These are phyloP conservation scores for Schizophyllum amplum DNA, from an alignment of 1,284 basidiomycete genomes.

Conservation along the genomic window DNA sequence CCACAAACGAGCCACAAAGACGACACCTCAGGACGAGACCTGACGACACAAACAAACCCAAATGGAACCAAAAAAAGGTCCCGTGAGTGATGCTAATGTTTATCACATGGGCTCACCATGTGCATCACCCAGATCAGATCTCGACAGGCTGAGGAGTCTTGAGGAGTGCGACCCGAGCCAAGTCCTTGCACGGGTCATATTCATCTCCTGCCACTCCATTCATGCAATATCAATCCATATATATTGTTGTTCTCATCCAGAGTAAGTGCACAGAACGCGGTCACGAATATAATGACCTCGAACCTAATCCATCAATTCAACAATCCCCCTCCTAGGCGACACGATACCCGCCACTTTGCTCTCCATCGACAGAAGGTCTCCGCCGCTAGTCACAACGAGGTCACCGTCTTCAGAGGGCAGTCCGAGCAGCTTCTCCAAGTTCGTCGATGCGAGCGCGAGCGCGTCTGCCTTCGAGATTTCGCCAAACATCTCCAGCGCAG, in stretches of 20 bases:
- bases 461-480: slow-evolving; percentile 43
- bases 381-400: slow-evolving; percentile 9
- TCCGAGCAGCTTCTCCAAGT: slow-evolving; percentile 12
- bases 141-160: no score
- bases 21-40: no score
- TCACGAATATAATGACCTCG: no score
- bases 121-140: no score
- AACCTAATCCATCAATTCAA: slow-evolving; percentile 8
- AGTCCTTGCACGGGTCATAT: no score
- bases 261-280: no score
- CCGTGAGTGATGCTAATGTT: neutral
- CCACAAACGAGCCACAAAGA: no score
- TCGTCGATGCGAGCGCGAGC: slow-evolving; percentile 45
- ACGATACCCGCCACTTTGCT: slow-evolving; percentile 12
- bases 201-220: no score
- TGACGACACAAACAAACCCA: neutral
- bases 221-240: no score
- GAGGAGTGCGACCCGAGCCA: no score
- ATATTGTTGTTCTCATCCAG: no score
- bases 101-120: no score
- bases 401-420: slow-evolving; percentile 1
- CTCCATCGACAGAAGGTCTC: slow-evolving; percentile 11
- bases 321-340: slow-evolving; percentile 11
- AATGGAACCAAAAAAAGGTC: neutral
- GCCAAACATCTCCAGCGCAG: slow-evolving; percentile 32